A percentile compares a stretch with the other conserved stretches of the same genome.
Conservation (phyloP, 139 green algal species). For the Limnomonas spitsbergensis region DNA sequence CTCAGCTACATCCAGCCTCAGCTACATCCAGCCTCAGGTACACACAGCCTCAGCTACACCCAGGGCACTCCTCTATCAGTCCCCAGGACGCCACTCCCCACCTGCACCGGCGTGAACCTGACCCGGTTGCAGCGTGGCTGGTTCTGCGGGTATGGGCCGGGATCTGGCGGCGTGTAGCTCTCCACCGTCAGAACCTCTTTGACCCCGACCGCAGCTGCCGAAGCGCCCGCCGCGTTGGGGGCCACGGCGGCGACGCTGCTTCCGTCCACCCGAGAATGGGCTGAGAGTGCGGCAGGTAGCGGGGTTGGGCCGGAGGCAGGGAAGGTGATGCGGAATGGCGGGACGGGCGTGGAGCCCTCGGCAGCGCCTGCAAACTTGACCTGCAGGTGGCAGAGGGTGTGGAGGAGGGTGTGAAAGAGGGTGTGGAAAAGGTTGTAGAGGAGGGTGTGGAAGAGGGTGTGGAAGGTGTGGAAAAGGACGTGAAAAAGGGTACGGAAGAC, state of each 20-base stretch:
- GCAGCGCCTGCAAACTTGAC: background rate
- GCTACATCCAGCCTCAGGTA: too few relatives aligned
- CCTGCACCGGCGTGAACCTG: slow-evolving; percentile 90
- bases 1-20: too few relatives aligned
- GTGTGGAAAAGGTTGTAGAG: too few relatives aligned
- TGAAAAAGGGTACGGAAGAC: too few relatives aligned
- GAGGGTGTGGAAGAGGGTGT: too few relatives aligned
- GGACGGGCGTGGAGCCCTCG: slow-evolving; percentile 15
- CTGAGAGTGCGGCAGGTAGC: background rate
- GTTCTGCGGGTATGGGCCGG: slow-evolving; percentile 87
- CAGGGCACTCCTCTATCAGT: too few relatives aligned
- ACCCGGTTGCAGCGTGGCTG: slow-evolving; percentile 76
- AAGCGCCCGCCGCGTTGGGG: background rate
- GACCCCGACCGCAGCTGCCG: background rate
- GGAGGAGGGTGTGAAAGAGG: too few relatives aligned
- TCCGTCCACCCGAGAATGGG: background rate
- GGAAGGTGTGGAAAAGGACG: too few relatives aligned
- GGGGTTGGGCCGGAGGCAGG: slow-evolving; percentile 19
- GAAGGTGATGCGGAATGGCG: slow-evolving; percentile 88
- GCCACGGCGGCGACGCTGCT: background rate
- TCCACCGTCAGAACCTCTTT: slow-evolving; percentile 59
- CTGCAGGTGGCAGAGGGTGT: background rate
- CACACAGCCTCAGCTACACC: too few relatives aligned
- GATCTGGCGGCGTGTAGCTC: slow-evolving; percentile 74
- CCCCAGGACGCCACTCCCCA: too few relatives aligned